Percentiles rank a stretch among this genome's conserved stretches.
Evolutionary conservation across 2,329 filamentous ascomycete species (phyloP).

Genomic region (Amauroascus verrucosus): DNA sequence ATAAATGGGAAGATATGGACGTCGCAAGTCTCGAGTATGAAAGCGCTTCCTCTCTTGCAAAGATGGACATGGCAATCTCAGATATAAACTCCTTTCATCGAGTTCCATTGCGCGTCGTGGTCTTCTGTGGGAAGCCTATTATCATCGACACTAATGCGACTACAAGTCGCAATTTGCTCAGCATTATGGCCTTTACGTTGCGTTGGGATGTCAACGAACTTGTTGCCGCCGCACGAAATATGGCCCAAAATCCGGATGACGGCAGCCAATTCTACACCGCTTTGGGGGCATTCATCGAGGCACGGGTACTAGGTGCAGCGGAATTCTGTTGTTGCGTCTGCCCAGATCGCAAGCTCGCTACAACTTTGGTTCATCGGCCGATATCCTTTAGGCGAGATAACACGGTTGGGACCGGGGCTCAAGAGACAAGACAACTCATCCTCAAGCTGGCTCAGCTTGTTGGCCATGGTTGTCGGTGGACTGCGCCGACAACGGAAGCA

Average conservation of each 20-base stretch:
- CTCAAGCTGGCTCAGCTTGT: slow-evolving; percentile 18
- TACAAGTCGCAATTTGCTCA: slow-evolving; percentile 14
- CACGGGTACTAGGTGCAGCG: slow-evolving; percentile 15
- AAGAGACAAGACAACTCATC: slow-evolving; percentile 12
- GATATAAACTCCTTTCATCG: not conserved
- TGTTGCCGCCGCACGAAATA: not conserved
- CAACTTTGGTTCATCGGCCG: slow-evolving; percentile 18
- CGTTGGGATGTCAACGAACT: slow-evolving; percentile 15
- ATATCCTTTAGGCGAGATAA: slow-evolving; percentile 17
- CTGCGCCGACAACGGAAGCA: slow-evolving; percentile 15
- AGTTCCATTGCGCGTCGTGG: slow-evolving; percentile 14
- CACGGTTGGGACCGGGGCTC: not conserved
- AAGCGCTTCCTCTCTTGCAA: not conserved
- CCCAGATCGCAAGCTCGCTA: slow-evolving; percentile 13
- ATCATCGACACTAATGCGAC: slow-evolving; percentile 9
- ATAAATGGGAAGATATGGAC: slow-evolving; percentile 3
- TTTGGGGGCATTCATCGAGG: slow-evolving; percentile 17
- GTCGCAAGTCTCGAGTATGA: not conserved
- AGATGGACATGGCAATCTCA: not conserved
- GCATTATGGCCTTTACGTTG: slow-evolving; percentile 17
- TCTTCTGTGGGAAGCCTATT: slow-evolving; percentile 18
- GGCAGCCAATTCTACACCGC: slow-evolving; percentile 15
- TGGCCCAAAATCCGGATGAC: slow-evolving; percentile 9
- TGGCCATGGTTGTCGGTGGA: slow-evolving; percentile 16
- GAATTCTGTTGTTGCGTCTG: slow-evolving; percentile 21